These are phyloP conservation scores for Meyerozyma athensensis DNA, from an alignment of 1,139 yeast genomes.

Conservation along the genomic window DNA sequence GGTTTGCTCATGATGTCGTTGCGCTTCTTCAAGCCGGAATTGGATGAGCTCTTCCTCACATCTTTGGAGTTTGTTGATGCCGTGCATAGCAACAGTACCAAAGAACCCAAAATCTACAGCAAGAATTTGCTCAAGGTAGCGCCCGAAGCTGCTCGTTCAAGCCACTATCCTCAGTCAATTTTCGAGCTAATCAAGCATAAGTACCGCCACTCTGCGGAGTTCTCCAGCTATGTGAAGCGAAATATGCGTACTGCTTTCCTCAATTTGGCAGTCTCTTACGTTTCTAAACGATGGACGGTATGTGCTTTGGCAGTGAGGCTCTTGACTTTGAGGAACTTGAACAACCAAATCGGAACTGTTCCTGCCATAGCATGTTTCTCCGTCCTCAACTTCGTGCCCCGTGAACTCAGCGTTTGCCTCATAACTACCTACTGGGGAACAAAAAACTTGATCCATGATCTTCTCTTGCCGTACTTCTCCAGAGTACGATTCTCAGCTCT, in stretches of 20 bases:
- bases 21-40: slow-evolving; percentile 32
- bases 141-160: slow-evolving; percentile 7
- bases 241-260: not conserved
- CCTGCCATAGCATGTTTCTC: slow-evolving; percentile 36
- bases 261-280: not conserved
- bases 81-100: slow-evolving; percentile 30
- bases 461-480: slow-evolving; percentile 49
- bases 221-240: slow-evolving; percentile 9
- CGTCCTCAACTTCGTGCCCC: slow-evolving; percentile 29
- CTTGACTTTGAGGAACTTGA: slow-evolving; percentile 40
- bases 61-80: slow-evolving; percentile 40
- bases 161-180: not conserved
- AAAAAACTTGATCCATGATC: slow-evolving; percentile 39
- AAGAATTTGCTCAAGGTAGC: not conserved
- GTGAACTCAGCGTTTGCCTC: slow-evolving; percentile 28
- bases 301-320: slow-evolving; percentile 40
- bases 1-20: slow-evolving; percentile 36
- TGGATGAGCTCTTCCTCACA: slow-evolving; percentile 36
- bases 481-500: slow-evolving; percentile 41
- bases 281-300: not conserved
- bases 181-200: slow-evolving; percentile 4
- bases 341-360: slow-evolving; percentile 43
- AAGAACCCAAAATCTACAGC: slow-evolving; percentile 13
- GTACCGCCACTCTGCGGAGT: slow-evolving; percentile 8
- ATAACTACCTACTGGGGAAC: slow-evolving; percentile 46